Percentiles rank a stretch among this genome's conserved stretches.
Evolutionary conservation across 495 filamentous ascomycete genomes (phyloP).

Genomic region (Penicillium mononematosum): DNA sequence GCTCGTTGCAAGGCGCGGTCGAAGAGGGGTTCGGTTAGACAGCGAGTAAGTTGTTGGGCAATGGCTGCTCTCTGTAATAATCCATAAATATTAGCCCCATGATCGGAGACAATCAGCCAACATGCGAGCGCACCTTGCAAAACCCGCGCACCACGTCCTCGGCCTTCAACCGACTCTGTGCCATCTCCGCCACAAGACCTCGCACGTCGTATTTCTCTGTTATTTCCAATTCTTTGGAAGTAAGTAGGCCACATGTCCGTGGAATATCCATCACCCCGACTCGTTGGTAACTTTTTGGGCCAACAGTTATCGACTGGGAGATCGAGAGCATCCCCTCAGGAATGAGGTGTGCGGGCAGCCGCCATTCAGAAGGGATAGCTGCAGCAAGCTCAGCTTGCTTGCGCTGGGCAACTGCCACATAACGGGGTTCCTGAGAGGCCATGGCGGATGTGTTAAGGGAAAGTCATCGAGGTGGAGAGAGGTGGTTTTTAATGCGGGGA

Average conservation of each 20-base stretch:
- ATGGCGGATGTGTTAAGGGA: constrained; percentile 12
- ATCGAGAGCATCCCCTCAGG: constrained; percentile 42
- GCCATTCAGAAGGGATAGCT: constrained; percentile 50
- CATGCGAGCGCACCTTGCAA: constrained; percentile 46
- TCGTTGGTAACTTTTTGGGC: constrained; percentile 31
- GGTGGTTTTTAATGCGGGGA: constrained; percentile 6
- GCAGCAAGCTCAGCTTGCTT: constrained; percentile 48
- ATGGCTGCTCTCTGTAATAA: constrained; percentile 51
- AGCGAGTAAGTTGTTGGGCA: constrained; percentile 63
- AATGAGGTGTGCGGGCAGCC: constrained; percentile 33
- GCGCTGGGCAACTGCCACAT: constrained; percentile 37
- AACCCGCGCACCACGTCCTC: constrained; percentile 58
- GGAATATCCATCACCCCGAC: constrained; percentile 48
- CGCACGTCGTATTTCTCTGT: constrained; percentile 58
- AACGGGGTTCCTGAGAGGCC: constrained; percentile 22
- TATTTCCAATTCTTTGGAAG: constrained; percentile 52
- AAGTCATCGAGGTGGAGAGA: background rate
- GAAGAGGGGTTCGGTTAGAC: constrained; percentile 67
- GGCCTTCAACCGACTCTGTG: constrained; percentile 45
- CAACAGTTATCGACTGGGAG: constrained; percentile 41
- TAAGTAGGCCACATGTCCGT: constrained; percentile 51
- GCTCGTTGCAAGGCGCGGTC: constrained; percentile 57
- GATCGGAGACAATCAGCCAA: background rate
- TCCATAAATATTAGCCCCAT: background rate
- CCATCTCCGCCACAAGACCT: constrained; percentile 48